Evolutionary conservation across 805 yeast species (phyloP), one percentile per base, ranked within the genome.

Genomic region (Pichia exigua): DNA sequence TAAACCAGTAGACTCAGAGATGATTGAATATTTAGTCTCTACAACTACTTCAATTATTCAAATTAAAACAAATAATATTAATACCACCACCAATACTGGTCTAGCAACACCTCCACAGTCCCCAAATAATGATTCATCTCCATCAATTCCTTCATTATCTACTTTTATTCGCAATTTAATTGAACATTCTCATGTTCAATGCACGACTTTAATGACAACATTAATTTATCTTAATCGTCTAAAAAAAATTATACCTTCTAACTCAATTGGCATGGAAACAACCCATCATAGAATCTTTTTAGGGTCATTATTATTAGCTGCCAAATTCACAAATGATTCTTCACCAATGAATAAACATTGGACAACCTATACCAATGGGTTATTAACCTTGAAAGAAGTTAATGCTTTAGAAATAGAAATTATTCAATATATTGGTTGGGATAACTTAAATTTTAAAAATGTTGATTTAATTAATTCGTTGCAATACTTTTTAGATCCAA

Each of bases 311-410:
- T 88, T 92, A 44, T 70, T 94, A 46, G 87, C 96, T n/a, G 97
- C 98, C 17, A 92, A 92, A 72, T 83, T 82, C 56, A 77, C 91
- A 57, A 92, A 92, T 69, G 99, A 92, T 72, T 86, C 96, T 4
- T 84, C 95, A 21, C 99, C 99, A 43, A 77, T 92, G 65, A 92
- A 92, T 71, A 91, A 86, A 70, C 97, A 94, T 72, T 92, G 99
- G 99, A 84, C 96, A 5, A 77, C 81, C 54, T 91, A 92, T 73
- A 91, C 98, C 3, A 83, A 85, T 64, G 97, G 97, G 0, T 74
- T 94, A 43, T 77, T 92, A 54, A 65, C 82, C 11, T 71, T 87
- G 40, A 75, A 75, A 22, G 98, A 92, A 63, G 89, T 94, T 49
- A 94, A 92, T 68, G 82, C 90, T 57, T 86, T 95, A 62, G 99